Percentiles rank a stretch among this genome's conserved stretches.
Evolutionary conservation across 495 filamentous ascomycete genomes (phyloP).

Genomic region (Hypomontagnella monticulosa): DNA sequence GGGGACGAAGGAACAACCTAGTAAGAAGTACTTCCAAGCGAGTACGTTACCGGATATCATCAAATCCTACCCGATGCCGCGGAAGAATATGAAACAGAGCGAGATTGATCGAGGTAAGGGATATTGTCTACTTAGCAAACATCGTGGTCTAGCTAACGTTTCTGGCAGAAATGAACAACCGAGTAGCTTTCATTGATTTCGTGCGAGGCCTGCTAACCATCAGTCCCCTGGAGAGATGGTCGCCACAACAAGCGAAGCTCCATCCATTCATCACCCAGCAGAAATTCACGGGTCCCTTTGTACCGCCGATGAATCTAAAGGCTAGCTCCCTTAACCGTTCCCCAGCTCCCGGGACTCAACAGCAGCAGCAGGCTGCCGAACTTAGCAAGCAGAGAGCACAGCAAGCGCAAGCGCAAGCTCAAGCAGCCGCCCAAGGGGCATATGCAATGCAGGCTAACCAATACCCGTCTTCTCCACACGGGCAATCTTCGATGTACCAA

Average conservation of each 20-base stretch:
- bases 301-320: slow-evolving; percentile 97
- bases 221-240: slow-evolving; percentile 97
- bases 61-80: slow-evolving; percentile 94
- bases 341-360: slow-evolving; percentile 94
- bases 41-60: slow-evolving; percentile 96
- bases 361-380: slow-evolving; percentile 94
- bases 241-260: slow-evolving; percentile 94
- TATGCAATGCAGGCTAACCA: slow-evolving; percentile 58
- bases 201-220: slow-evolving; percentile 94
- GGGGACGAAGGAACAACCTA: slow-evolving; percentile 95
- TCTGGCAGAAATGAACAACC: slow-evolving; percentile 90
- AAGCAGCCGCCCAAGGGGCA: slow-evolving; percentile 61
- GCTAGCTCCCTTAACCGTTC: slow-evolving; percentile 82
- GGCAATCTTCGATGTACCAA: slow-evolving; percentile 75
- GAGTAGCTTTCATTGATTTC: slow-evolving; percentile 98
- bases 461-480: slow-evolving; percentile 53
- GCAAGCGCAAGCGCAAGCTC: slow-evolving; percentile 71
- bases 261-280: slow-evolving; percentile 99
- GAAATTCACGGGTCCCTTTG: slow-evolving; percentile 94
- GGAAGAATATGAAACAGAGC: slow-evolving; percentile 98
- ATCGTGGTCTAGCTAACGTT: slow-evolving; percentile 10
- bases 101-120: slow-evolving; percentile 91
- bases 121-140: slow-evolving; percentile 31
- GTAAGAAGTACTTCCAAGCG: slow-evolving; percentile 98
- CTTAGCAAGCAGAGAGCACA: slow-evolving; percentile 87